Base-by-base conservation (phyloP, 23 red algal genomes). In the Cyanidiococcus yangmingshanensis region DNA sequence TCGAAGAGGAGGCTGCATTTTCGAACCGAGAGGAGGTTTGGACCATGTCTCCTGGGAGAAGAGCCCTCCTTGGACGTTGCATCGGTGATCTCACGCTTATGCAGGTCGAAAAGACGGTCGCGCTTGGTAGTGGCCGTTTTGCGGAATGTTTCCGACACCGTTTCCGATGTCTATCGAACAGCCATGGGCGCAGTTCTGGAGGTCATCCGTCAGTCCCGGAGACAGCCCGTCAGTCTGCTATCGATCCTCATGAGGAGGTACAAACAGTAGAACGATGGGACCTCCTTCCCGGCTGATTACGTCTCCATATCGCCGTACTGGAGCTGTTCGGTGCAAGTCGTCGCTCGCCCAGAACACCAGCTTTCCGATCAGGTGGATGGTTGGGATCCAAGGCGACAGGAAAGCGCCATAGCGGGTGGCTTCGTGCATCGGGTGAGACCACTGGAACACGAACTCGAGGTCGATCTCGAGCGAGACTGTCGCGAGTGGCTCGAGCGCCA, bases 271-370 rank as follows among this genome's bases (percentile, higher is more conserved):
- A 37, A n/a, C 45, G 45, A 54, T 54, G 45, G 45, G 45, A 54
- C 21, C 29, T 94, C 16, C 2, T 75, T 7, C 40, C 58, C 30
- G 81, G 81, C 18, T n/a, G 90, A 87, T 41, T 94, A 74, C 67
- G 90, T 94, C 31, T 31, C 84, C 40, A 75, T 87, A 16, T 87
- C 90, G 37, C 77, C 79, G 37, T 79, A 87, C 57, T 76, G 0
- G 83, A n/a, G 74, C 51, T 50, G 7, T n/a, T 1, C 68, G 58
- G 45, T 39, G 38, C n/a, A 16, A 58, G 75, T 50, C n/a, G n/a
- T n/a, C n/a, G n/a, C n/a, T n/a, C n/a, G n/a, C n/a, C n/a, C n/a
- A n/a, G n/a, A n/a, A n/a, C n/a, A n/a, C n/a, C n/a, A n/a, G n/a
- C n/a, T n/a, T n/a, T n/a, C n/a, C n/a, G n/a, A n/a, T n/a, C n/a